These are phyloP conservation scores for Apostasia ramifera DNA, from an alignment of 106 monocot genomes.

Conservation along the genomic window DNA sequence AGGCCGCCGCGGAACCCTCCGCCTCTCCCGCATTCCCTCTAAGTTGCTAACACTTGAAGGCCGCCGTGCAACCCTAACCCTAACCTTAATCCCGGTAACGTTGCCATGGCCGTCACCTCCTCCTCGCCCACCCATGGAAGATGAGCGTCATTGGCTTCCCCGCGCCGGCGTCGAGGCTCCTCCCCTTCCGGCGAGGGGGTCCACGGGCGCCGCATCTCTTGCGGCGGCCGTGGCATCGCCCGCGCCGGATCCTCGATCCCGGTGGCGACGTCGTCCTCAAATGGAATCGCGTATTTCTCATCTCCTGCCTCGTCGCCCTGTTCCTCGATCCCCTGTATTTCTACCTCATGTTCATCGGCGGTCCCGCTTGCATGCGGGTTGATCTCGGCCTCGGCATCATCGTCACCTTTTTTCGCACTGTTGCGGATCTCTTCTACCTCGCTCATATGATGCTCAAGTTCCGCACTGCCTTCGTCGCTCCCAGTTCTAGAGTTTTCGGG, in stretches of 20 bases:
- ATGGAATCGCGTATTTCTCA: slow-evolving; percentile 87
- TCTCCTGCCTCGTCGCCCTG: slow-evolving; percentile 63
- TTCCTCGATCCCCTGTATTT: slow-evolving; percentile 91
- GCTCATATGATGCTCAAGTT: slow-evolving; percentile 75
- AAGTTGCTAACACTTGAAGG: background rate
- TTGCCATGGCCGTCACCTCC: background rate
- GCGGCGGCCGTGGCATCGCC: slow-evolving; percentile 24
- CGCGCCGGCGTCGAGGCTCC: slow-evolving; percentile 12
- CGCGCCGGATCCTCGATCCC: slow-evolving; percentile 70
- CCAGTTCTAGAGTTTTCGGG: slow-evolving; percentile 82
- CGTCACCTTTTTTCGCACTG: slow-evolving; percentile 62
- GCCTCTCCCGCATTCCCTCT: background rate
- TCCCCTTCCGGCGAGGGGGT: slow-evolving; percentile 3
- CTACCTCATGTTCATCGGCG: slow-evolving; percentile 60
- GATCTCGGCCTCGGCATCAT: slow-evolving; percentile 37
- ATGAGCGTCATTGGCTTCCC: slow-evolving; percentile 14
- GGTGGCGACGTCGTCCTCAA: slow-evolving; percentile 48
- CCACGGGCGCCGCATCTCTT: slow-evolving; percentile 1
- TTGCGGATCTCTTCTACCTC: slow-evolving; percentile 60
- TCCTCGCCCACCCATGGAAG: slow-evolving; percentile 13
- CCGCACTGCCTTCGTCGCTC: slow-evolving; percentile 79
- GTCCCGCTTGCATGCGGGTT: slow-evolving; percentile 53
- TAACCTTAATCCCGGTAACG: background rate
- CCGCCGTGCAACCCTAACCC: background rate
- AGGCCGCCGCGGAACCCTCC: background rate